A percentile compares a stretch with the other conserved stretches of the same genome.
These are phyloP conservation scores for Stentor coeruleus DNA, from an alignment of 73 alveolate genomes.

Conservation along the genomic window DNA sequence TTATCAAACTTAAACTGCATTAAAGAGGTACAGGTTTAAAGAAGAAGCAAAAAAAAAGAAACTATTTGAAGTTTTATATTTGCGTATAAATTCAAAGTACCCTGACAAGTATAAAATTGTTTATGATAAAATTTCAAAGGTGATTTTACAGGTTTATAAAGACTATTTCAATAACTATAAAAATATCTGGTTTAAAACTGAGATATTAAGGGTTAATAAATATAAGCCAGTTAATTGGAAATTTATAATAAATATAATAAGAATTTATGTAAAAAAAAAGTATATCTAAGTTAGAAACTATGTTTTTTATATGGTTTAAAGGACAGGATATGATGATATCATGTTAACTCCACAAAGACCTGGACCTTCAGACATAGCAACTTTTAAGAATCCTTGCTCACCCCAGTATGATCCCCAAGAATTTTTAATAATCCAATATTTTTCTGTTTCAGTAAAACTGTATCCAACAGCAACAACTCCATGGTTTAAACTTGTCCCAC, in stretches of 20 bases:
- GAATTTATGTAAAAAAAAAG: too few relatives aligned
- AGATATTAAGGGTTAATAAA: too few relatives aligned
- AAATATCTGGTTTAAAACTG: too few relatives aligned
- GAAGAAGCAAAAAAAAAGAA: conserved; percentile 90
- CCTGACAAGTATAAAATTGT: conserved; percentile 37
- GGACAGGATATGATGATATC: background rate
- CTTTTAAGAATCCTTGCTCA: conserved; percentile 83
- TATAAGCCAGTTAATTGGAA: too few relatives aligned
- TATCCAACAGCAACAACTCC: conserved; percentile 77
- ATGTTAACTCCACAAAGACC: conserved; percentile 4
- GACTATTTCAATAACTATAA: background rate
- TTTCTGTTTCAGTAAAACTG: conserved; percentile 40
- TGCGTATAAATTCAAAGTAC: conserved; percentile 86
- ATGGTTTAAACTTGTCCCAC: conserved; percentile 66
- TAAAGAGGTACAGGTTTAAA: conserved; percentile 98
- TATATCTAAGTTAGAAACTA: too few relatives aligned
- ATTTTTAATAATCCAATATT: conserved; percentile 82
- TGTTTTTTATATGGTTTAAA: too few relatives aligned
- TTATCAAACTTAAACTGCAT: conserved; percentile 85
- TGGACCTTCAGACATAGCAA: conserved; percentile 34
- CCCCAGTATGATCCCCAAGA: conserved; percentile 96
- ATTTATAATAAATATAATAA: too few relatives aligned
- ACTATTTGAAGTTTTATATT: conserved; percentile 89
- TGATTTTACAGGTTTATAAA: background rate
- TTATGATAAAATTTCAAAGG: background rate